A percentile compares a stretch with the other conserved stretches of the same genome.
Conservation (phyloP, 768 basidiomycete genomes). For the Paxillus ammoniavirescens region DNA sequence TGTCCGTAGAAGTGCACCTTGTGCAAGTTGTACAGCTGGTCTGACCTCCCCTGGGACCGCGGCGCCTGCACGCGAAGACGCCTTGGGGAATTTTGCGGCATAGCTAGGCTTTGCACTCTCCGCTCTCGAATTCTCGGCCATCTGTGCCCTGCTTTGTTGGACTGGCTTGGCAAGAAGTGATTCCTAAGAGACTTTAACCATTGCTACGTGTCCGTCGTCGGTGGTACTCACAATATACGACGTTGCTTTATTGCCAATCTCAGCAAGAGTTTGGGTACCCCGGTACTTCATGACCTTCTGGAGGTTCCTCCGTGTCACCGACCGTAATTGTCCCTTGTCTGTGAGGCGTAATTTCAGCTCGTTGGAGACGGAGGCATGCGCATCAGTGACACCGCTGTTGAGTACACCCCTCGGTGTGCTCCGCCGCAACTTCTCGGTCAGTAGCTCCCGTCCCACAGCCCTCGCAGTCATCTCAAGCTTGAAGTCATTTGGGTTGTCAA, state of each 20-base stretch:
- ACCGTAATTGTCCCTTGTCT: slow-evolving; percentile 48
- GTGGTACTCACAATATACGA: slow-evolving; percentile 60
- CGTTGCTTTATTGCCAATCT: slow-evolving; percentile 55
- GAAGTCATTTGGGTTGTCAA: slow-evolving; percentile 89
- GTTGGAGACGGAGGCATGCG: slow-evolving; percentile 44
- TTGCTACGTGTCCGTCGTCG: not conserved
- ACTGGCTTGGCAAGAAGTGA: slow-evolving; percentile 65
- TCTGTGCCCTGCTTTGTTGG: slow-evolving; percentile 43
- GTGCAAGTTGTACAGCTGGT: slow-evolving; percentile 52
- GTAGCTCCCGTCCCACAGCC: slow-evolving; percentile 81
- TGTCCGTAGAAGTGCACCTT: slow-evolving; percentile 46
- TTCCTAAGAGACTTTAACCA: slow-evolving; percentile 44
- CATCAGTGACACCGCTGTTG: slow-evolving; percentile 47
- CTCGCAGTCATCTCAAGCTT: slow-evolving; percentile 87
- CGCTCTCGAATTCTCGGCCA: slow-evolving; percentile 33
- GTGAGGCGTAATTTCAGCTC: slow-evolving; percentile 43
- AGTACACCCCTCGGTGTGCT: slow-evolving; percentile 46
- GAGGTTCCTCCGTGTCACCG: slow-evolving; percentile 71
- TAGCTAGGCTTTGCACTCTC: slow-evolving; percentile 20
- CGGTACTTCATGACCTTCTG: slow-evolving; percentile 71
- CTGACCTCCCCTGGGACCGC: slow-evolving; percentile 56
- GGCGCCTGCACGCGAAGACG: slow-evolving; percentile 46
- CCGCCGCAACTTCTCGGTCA: slow-evolving; percentile 52
- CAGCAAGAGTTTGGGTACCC: slow-evolving; percentile 40
- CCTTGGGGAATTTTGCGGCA: slow-evolving; percentile 23